Conservation (phyloP, 2,329 filamentous ascomycete genomes). For the Malbranchea zuffiana region DNA sequence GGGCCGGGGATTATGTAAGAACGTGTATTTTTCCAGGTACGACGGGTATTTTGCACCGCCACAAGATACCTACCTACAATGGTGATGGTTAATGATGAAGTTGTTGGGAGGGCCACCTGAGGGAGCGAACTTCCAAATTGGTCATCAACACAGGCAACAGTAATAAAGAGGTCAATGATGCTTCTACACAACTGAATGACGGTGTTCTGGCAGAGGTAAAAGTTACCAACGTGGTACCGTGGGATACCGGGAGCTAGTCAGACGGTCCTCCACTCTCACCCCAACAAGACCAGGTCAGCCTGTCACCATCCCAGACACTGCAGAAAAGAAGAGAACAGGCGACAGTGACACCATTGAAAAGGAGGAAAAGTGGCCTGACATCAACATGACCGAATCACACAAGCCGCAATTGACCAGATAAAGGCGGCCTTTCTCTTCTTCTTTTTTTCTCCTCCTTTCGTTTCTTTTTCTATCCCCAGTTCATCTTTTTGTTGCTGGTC, state of each 20-base stretch:
- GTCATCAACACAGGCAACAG: too few species aligned
- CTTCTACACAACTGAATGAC: too few species aligned
- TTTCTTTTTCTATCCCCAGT: neutral
- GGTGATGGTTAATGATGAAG: slow-evolving; percentile 4
- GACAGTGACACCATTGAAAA: neutral
- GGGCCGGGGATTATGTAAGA: neutral
- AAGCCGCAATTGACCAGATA: too few species aligned
- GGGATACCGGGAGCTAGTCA: slow-evolving; percentile 11
- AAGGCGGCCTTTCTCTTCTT: neutral
- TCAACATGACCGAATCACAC: neutral
- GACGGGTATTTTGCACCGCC: too few species aligned
- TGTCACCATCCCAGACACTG: neutral
- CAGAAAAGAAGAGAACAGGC: neutral
- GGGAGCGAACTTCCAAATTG: too few species aligned
- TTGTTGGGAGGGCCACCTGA: slow-evolving; percentile 5
- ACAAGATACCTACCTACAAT: too few species aligned
- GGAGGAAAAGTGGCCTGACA: slow-evolving; percentile 6
- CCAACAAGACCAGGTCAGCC: slow-evolving; percentile 8
- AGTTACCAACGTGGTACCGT: too few species aligned
- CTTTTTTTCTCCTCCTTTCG: neutral
- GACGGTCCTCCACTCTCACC: neutral
- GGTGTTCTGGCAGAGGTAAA: too few species aligned
- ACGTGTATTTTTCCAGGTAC: too few species aligned
- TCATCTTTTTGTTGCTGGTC: too few species aligned
- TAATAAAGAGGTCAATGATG: too few species aligned